Evolutionary conservation across 1,139 yeast species (phyloP).

Genomic region (Protomyces macrosporus): DNA sequence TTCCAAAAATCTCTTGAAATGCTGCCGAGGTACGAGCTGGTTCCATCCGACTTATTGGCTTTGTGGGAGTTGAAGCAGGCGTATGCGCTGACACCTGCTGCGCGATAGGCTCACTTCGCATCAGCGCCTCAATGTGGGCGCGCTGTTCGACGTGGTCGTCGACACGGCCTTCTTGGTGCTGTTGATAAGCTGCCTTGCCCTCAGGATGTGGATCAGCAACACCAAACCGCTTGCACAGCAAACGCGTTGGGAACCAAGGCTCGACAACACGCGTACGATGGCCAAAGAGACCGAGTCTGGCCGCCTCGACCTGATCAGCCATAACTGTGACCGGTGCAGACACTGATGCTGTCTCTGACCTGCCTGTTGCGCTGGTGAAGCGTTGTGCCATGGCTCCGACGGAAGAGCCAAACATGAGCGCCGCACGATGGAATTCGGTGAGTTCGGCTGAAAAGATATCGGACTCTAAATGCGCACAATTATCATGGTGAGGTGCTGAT

Average conservation of each 20-base stretch:
- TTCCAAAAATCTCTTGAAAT: neutral
- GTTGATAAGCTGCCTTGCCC: neutral
- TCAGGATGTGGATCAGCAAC: constrained; percentile 25
- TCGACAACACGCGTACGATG: constrained; percentile 33
- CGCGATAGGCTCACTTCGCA: neutral
- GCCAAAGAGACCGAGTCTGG: constrained; percentile 34
- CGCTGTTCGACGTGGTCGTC: neutral
- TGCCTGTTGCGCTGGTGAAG: constrained; percentile 32
- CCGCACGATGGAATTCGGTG: constrained; percentile 36
- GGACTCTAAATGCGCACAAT: constrained; percentile 24
- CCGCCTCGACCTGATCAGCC: constrained; percentile 32
- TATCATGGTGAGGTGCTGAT: constrained; percentile 22
- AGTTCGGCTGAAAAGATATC: constrained; percentile 33
- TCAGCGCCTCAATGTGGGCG: neutral
- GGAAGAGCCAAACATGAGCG: constrained; percentile 36
- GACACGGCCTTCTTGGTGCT: neutral
- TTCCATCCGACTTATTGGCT: no score
- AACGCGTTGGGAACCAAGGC: constrained; percentile 34
- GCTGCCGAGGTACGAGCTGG: neutral
- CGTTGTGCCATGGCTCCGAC: constrained; percentile 35
- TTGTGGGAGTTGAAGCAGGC: no score
- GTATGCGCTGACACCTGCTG: no score
- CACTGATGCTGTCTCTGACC: neutral
- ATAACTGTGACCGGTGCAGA: neutral
- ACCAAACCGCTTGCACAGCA: constrained; percentile 37